Evolutionary conservation across 805 yeast genomes (phyloP).

Genomic region (Peterozyma xylosa): DNA sequence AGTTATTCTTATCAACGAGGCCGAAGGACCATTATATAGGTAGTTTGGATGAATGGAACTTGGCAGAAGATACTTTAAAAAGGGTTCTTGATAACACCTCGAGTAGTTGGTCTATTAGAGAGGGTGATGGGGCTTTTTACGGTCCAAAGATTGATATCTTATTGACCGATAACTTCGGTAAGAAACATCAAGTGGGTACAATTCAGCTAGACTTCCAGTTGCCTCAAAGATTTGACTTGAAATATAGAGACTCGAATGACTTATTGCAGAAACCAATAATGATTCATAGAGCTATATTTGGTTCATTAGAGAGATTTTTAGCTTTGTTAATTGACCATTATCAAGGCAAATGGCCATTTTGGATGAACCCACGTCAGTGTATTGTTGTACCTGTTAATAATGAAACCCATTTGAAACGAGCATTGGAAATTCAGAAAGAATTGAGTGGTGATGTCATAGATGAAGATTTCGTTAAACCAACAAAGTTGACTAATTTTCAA

Average conservation of each 20-base stretch:
- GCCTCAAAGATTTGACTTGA: slow-evolving; percentile 74
- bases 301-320: slow-evolving; percentile 87
- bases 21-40: slow-evolving; percentile 72
- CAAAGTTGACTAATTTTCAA: slow-evolving; percentile 49
- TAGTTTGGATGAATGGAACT: slow-evolving; percentile 66
- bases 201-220: slow-evolving; percentile 92
- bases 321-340: slow-evolving; percentile 87
- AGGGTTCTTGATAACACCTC: slow-evolving; percentile 47
- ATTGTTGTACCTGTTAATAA: slow-evolving; percentile 70
- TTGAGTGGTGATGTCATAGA: slow-evolving; percentile 39
- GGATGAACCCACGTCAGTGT: slow-evolving; percentile 92
- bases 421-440: slow-evolving; percentile 35
- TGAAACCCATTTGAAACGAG: slow-evolving; percentile 48
- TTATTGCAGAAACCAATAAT: slow-evolving; percentile 70
- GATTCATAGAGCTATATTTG: slow-evolving; percentile 93
- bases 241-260: slow-evolving; percentile 51
- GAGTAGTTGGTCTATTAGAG: slow-evolving; percentile 58
- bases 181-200: slow-evolving; percentile 90
- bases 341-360: slow-evolving; percentile 94
- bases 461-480: slow-evolving; percentile 24
- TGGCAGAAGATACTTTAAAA: slow-evolving; percentile 66
- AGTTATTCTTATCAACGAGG: slow-evolving; percentile 74
- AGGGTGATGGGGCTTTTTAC: slow-evolving; percentile 96
- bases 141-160: slow-evolving; percentile 94
- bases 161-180: slow-evolving; percentile 71